Base-by-base conservation (phyloP, 169 alveolate genomes). In the Plasmodium relictum region DNA sequence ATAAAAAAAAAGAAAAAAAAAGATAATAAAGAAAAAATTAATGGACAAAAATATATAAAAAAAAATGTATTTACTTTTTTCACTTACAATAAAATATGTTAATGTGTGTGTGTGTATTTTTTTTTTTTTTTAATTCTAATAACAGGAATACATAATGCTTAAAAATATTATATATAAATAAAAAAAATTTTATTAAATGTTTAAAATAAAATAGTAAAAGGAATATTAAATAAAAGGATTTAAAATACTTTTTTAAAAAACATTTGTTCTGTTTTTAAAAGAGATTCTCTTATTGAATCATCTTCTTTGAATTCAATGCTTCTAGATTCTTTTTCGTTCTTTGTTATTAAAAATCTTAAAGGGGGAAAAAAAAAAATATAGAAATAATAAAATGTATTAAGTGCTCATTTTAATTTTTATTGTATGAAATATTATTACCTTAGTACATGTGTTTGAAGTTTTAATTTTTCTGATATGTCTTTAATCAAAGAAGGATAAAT, bases 401-500 rank as follows among this genome's bases (percentile, higher is more conserved):
- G 68, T 41, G 48, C 7, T 3, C 44, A 39, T 0, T 9, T 3
- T 14, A 5, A 12, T 48, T 48, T 48, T 48, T 48, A 14, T 48
- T 50, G 10, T 50, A 14, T 14, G 0, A n/a, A n/a, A n/a, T n/a
- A n/a, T n/a, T n/a, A 50, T 50, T 26, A 76, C 88, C 88, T 61
- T 41, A 76, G 63, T 24, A 76, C 65, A 22, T 20, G 45, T 24
- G 61, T 69, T 66, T 76, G 88, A 2, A 65, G 20, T 6, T 4
- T 9, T 4, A 76, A 42, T 59, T 76, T 76, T 31, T 66, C 10
- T 0, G 45, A 62, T 62, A 76, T 45, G 0, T 76, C 76, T 5
- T 7, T 8, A 76, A 76, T 76, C 18, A 76, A 9, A 0, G 88
- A 76, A 12, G 88, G 88, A 41, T 76, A 76, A 20, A 76, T 39